Base-by-base conservation (phyloP, 1,139 yeast species). In the Insectozyma bohioensis region DNA sequence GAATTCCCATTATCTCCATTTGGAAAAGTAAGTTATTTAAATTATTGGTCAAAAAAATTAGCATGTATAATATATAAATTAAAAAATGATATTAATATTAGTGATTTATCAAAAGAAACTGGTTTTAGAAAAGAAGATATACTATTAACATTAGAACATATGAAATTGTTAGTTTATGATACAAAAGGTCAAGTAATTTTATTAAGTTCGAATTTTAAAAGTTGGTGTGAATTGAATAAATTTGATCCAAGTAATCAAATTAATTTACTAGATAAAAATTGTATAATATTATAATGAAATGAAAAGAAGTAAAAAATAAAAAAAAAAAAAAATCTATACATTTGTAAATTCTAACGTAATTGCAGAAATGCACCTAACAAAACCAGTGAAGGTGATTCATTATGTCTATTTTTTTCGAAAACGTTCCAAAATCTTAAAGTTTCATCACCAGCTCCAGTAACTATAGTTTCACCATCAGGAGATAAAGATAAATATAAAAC, bases 391-490 rank as follows among this genome's bases (percentile, higher is more conserved):
- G 80, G 78, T 12, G 74, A 75, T 27, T 66, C 71, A 39, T 73
- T 80, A 26, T 67, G 61, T 51, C 75, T 80, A 40, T 73, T 78
- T 56, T 83, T 86, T 41, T 85, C 95, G 61, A 86, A 88, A 2
- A 87, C 83, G 48, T 85, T 86, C 97, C 97, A 90, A 51, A 88
- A 86, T 47, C 97, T 61, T 39, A 92, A 63, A 0, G 98, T 92
- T 58, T 94, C 98, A 60, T 92, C 99, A 2, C 98, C 98, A 1
- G 98, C 97, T 1, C 98, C 99, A 0, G 98, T 90, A 3, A 92
- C 98, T n/a, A 92, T 84, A 0, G 97, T 87, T 43, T 86, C 90
- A 1, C 98, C 98, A 59, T 92, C 97, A 0, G 97, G 96, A n/a
- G 95, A 84, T 63, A 92, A 71, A 3, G 96, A 79, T 45, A 92